These are phyloP conservation scores for Blakeslea trispora DNA, from an alignment of 371 early-diverging fungal species.

Conservation along the genomic window DNA sequence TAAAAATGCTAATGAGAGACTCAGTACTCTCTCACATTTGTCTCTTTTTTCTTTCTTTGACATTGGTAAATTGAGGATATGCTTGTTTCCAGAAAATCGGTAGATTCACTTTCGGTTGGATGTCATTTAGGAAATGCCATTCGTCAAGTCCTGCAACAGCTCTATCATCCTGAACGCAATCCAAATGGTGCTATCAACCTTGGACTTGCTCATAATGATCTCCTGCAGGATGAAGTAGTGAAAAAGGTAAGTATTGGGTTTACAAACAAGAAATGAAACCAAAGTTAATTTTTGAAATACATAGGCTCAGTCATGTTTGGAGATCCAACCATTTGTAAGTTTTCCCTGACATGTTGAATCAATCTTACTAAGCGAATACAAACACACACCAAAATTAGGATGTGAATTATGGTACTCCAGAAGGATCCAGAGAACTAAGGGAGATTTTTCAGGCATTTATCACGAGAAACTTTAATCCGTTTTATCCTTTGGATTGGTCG, in stretches of 20 bases:
- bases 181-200: constrained; percentile 69
- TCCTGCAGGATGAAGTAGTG: constrained; percentile 48
- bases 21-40: too few species aligned
- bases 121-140: constrained; percentile 10
- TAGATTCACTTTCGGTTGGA: constrained; percentile 6
- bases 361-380: not conserved
- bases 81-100: constrained; percentile 14
- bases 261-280: not conserved
- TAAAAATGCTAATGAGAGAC: too few species aligned
- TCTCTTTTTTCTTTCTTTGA: too few species aligned
- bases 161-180: constrained; percentile 37
- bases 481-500: constrained; percentile 38
- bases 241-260: constrained; percentile 40
- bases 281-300: not conserved
- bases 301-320: constrained; percentile 11
- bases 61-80: not conserved
- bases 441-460: too few species aligned
- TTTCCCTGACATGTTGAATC: too few species aligned
- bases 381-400: constrained; percentile 36
- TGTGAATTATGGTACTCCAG: constrained; percentile 7
- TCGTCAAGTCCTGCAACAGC: not conserved
- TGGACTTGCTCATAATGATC: constrained; percentile 73
- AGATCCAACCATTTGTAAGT: constrained; percentile 10
- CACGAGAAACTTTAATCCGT: constrained; percentile 53
- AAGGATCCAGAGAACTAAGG: too few species aligned